phyloP scores from a whole-genome alignment of 768 basidiomycete species.

The Rhodotorula sphaerocarpa region DNA sequence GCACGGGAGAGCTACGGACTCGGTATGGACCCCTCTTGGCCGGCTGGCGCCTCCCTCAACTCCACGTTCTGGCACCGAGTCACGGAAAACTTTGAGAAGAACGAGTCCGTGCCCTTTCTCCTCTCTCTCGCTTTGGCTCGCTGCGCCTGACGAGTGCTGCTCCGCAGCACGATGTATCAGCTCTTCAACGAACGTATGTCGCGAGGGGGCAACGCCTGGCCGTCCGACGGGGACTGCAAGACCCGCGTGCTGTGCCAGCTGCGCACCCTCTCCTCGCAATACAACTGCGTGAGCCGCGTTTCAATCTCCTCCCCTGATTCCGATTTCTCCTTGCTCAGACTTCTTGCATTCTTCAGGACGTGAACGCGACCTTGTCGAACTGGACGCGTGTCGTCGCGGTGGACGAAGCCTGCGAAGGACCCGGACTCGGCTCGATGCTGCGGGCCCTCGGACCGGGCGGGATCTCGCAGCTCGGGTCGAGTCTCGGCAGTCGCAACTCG shows the following conservation, averaged over 20 bases:
- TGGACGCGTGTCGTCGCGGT: not conserved
- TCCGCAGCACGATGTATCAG: slow-evolving; percentile 31
- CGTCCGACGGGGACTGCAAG: slow-evolving; percentile 47
- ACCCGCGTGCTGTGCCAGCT: slow-evolving; percentile 48
- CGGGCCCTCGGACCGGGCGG: no score
- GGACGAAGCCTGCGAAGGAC: slow-evolving; percentile 1
- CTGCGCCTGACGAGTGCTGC: no score
- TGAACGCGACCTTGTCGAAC: no score
- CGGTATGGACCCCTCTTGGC: slow-evolving; percentile 30
- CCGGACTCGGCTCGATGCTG: not conserved
- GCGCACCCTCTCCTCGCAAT: slow-evolving; percentile 44
- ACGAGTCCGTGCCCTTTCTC: slow-evolving; percentile 31
- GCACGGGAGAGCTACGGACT: slow-evolving; percentile 53
- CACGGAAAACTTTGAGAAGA: slow-evolving; percentile 46
- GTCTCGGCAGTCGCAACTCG: no score
- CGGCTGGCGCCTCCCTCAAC: slow-evolving; percentile 45
- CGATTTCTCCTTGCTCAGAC: no score
- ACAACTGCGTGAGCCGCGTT: slow-evolving; percentile 23
- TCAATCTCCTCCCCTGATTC: no score
- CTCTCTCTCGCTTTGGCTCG: no score
- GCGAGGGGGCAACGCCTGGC: slow-evolving; percentile 44
- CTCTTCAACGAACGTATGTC: slow-evolving; percentile 50
- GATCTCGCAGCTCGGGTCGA: no score
- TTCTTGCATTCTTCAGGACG: no score
- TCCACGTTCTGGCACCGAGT: slow-evolving; percentile 58